Conservation (phyloP, 164 flowering plant species). For the Vitis amurensis region DNA sequence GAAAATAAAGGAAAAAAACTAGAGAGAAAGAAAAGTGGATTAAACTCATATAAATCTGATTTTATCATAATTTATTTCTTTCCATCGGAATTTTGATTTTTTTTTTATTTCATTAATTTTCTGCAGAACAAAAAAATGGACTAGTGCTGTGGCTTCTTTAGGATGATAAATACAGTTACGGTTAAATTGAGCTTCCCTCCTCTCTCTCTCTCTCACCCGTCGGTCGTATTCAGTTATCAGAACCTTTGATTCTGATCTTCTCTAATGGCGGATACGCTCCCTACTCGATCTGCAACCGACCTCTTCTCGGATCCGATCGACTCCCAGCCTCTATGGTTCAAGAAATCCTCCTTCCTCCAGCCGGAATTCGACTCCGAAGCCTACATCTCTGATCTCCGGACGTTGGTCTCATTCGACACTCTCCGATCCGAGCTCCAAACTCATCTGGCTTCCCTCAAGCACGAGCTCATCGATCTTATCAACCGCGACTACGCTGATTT, state of each 20-base stretch:
- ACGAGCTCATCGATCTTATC: constrained; percentile 87
- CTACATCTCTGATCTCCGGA: constrained; percentile 87
- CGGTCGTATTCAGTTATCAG: no score
- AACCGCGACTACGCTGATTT: constrained; percentile 92
- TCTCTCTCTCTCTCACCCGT: no score
- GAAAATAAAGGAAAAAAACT: no score
- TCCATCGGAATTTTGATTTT: no score
- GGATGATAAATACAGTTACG: no score
- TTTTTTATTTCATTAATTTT: no score
- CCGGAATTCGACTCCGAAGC: constrained; percentile 72
- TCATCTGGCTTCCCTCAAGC: constrained; percentile 75
- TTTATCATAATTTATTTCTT: no score
- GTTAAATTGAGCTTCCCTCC: no score
- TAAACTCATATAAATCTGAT: no score
- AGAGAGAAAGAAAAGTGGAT: no score
- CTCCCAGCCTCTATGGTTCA: constrained; percentile 86
- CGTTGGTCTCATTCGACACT: constrained; percentile 92
- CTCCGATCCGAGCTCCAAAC: constrained; percentile 84
- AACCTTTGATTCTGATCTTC: neutral
- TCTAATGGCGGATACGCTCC: constrained; percentile 36
- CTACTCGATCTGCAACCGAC: constrained; percentile 50
- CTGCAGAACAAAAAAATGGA: no score
- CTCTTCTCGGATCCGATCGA: constrained; percentile 85
- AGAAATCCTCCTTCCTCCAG: constrained; percentile 56
- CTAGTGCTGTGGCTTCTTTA: no score